These are phyloP conservation scores for Sechiopsis laciniata DNA, from an alignment of 306 rosid species.

Conservation along the genomic window DNA sequence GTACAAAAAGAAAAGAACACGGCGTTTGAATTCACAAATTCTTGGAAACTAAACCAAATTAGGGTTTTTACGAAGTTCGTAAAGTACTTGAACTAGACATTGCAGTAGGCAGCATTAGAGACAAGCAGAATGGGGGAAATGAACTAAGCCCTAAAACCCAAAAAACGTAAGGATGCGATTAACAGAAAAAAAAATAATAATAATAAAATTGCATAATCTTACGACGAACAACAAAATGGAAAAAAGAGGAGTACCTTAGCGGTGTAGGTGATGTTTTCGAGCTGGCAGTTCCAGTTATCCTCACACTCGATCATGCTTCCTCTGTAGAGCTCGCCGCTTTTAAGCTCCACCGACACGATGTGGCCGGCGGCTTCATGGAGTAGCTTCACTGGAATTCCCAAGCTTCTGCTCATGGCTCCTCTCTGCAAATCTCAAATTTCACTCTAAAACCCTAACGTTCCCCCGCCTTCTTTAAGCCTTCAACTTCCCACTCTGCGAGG, in stretches of 20 bases:
- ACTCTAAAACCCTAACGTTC: constrained; percentile 16
- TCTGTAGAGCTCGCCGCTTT: constrained; percentile 96
- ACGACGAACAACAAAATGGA: background rate
- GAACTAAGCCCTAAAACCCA: background rate
- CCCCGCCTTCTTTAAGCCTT: background rate
- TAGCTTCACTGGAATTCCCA: constrained; percentile 97
- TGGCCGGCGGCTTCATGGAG: constrained; percentile 98
- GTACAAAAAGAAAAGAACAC: too few species aligned
- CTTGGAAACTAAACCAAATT: background rate
- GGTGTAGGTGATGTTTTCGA: constrained; percentile 93
- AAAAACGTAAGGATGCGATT: background rate
- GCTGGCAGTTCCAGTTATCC: constrained; percentile 99
- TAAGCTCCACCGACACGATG: constrained; percentile 88
- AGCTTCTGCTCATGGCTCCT: constrained; percentile 74
- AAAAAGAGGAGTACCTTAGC: constrained; percentile 53
- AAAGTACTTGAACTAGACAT: too few species aligned
- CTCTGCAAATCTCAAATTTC: constrained; percentile 18
- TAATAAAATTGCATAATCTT: background rate
- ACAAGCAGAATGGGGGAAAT: background rate
- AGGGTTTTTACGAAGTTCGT: background rate
- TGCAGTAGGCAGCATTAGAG: background rate
- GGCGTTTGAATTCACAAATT: too few species aligned
- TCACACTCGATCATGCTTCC: constrained; percentile 97
- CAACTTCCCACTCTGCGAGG: background rate
- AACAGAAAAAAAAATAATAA: background rate